A percentile compares a stretch with the other conserved stretches of the same genome.
Conservation (phyloP, 768 basidiomycete species). For the Mycena maculata region DNA sequence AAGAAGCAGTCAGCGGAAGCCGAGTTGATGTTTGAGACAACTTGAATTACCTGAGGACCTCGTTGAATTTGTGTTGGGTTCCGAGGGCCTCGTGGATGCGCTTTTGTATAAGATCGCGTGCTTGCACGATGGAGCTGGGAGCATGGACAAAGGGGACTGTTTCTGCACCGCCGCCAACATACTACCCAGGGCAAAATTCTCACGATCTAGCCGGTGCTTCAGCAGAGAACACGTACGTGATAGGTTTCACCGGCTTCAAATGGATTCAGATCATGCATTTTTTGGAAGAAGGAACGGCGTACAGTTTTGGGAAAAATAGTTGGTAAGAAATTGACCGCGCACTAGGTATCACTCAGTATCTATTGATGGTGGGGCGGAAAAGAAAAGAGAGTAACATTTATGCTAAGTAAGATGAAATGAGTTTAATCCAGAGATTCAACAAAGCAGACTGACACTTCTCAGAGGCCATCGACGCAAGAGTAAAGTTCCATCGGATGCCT, state of each 20-base stretch:
- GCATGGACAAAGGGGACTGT: constrained; percentile 74
- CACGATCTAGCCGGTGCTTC: background rate
- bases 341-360: constrained; percentile 52
- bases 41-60: constrained; percentile 69
- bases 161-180: constrained; percentile 80
- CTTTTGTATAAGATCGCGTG: constrained; percentile 67
- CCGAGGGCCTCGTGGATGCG: constrained; percentile 63
- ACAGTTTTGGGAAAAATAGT: constrained; percentile 91
- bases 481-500: constrained; percentile 64
- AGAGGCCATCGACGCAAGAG: constrained; percentile 80
- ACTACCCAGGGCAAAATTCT: constrained; percentile 60
- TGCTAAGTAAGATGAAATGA: constrained; percentile 57
- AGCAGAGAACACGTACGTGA: constrained; percentile 55
- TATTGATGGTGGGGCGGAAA: background rate
- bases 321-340: constrained; percentile 76
- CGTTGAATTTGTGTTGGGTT: constrained; percentile 67
- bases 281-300: constrained; percentile 39
- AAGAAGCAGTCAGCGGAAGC: constrained; percentile 6
- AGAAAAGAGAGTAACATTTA: constrained; percentile 60
- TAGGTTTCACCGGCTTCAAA: constrained; percentile 81
- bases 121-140: constrained; percentile 67
- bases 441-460: constrained; percentile 60
- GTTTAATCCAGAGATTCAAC: background rate
- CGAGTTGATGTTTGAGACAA: background rate
- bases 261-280: constrained; percentile 6